phyloP scores from a whole-genome alignment of 2,329 filamentous ascomycete species.

The Arthrobotrys sinensis region DNA sequence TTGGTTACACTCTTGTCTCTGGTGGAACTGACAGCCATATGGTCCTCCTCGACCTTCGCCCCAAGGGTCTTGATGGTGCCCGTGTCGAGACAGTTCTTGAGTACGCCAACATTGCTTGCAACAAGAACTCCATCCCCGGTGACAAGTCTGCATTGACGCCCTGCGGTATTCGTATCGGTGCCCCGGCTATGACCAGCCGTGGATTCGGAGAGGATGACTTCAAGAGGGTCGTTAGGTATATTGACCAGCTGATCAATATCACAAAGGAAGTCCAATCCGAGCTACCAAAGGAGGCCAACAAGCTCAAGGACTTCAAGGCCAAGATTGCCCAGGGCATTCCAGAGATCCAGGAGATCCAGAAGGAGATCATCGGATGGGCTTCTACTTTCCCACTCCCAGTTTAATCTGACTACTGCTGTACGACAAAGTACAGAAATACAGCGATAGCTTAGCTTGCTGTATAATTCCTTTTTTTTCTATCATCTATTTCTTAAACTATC shows the following conservation, averaged over 20 bases:
- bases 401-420: constrained; percentile 65
- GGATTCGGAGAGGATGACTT: constrained; percentile 95
- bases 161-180: constrained; percentile 94
- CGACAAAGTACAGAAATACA: background rate
- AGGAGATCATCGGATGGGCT: constrained; percentile 92
- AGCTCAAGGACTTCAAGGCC: constrained; percentile 99
- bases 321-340: constrained; percentile 85
- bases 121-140: constrained; percentile 98
- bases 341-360: constrained; percentile 86
- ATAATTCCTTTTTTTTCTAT: background rate
- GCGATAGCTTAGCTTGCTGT: background rate
- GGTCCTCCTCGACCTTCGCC: constrained; percentile 93
- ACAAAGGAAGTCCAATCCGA: constrained; percentile 87
- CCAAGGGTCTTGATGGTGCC: constrained; percentile 88
- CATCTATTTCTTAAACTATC: constrained; percentile 7
- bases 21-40: constrained; percentile 98
- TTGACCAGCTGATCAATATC: constrained; percentile 89
- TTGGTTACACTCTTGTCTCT: constrained; percentile 94
- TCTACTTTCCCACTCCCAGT: constrained; percentile 92
- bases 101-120: constrained; percentile 98
- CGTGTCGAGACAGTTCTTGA: constrained; percentile 96
- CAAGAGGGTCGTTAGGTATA: constrained; percentile 88
- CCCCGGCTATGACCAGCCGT: constrained; percentile 96
- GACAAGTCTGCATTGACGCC: constrained; percentile 98
- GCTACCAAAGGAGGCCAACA: constrained; percentile 97